Evolutionary conservation across 202 grass and related monocot species (phyloP).

Genomic region (Hordeum pubiflorum): DNA sequence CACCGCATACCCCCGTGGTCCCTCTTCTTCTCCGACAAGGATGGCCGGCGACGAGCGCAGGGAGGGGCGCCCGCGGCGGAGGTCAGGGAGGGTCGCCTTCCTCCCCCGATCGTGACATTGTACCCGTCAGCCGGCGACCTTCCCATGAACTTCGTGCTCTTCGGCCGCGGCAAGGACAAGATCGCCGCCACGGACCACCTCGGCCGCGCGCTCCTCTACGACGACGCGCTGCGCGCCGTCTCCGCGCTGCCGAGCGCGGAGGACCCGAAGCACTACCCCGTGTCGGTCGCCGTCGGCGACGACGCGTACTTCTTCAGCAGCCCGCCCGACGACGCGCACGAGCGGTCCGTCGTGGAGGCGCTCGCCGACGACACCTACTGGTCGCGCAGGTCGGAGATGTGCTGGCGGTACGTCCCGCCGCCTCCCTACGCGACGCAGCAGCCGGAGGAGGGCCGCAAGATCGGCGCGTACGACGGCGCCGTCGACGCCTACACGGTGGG

Average conservation of each 20-base stretch:
- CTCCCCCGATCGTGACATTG: background rate
- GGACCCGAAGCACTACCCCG: background rate
- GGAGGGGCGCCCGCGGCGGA: background rate
- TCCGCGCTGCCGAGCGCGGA: background rate
- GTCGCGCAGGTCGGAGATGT: background rate
- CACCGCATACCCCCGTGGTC: background rate
- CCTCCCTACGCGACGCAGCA: background rate
- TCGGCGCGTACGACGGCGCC: background rate
- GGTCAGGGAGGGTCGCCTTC: background rate
- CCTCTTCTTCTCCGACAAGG: background rate
- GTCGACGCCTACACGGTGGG: background rate
- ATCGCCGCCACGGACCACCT: background rate
- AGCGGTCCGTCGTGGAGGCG: background rate
- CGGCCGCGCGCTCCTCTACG: background rate
- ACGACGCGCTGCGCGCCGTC: background rate
- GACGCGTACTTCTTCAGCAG: background rate
- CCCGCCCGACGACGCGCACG: background rate
- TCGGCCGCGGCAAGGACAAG: slow-evolving; percentile 6
- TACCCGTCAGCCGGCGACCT: slow-evolving; percentile 1
- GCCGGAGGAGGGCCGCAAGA: too few species aligned
- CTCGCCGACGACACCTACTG: background rate
- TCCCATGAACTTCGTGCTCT: background rate
- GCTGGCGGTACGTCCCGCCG: background rate
- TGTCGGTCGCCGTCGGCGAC: background rate
- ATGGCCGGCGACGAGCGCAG: background rate